A percentile compares a stretch with the other conserved stretches of the same genome.
Conservation (phyloP, 73 alveolate species). For the Paramecium caudatum region DNA sequence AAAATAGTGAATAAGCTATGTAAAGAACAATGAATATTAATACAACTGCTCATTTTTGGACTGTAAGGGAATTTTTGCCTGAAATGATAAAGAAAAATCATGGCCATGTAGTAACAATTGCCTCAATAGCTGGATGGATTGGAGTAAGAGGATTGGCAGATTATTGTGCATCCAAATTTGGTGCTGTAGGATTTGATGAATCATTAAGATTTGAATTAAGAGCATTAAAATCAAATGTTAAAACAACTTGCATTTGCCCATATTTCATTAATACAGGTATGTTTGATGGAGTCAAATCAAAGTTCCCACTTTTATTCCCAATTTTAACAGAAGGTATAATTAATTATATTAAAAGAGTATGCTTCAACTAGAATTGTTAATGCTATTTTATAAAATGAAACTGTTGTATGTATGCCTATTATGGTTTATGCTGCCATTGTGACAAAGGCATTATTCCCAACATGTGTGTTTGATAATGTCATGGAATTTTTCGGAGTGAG, state of each 20-base stretch:
- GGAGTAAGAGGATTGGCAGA: conserved; percentile 87
- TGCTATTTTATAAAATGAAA: conserved; percentile 86
- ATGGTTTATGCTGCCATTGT: conserved; percentile 42
- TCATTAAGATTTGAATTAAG: conserved; percentile 84
- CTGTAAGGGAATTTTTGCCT: conserved; percentile 87
- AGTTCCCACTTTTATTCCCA: conserved; percentile 77
- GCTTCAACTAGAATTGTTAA: conserved; percentile 81
- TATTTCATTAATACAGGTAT: conserved; percentile 90
- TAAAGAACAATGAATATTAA: conserved; percentile 83
- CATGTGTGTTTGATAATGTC: conserved; percentile 69
- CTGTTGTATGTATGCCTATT: conserved; percentile 82
- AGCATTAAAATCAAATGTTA: conserved; percentile 76
- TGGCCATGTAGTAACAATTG: conserved; percentile 91
- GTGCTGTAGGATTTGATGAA: conserved; percentile 92
- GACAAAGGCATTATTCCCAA: conserved; percentile 80
- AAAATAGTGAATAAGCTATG: conserved; percentile 75
- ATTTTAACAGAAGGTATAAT: conserved; percentile 75
- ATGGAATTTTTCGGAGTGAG: conserved; percentile 80
- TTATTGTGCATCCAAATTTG: conserved; percentile 90
- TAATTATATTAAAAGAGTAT: conserved; percentile 50
- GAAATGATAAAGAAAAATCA: conserved; percentile 81
- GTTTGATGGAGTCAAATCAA: conserved; percentile 90
- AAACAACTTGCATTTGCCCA: conserved; percentile 93
- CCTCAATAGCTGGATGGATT: conserved; percentile 86
- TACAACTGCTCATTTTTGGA: conserved; percentile 83